Base-by-base conservation (phyloP, 2,329 filamentous ascomycete genomes). In the Rhinocladiella similis region DNA sequence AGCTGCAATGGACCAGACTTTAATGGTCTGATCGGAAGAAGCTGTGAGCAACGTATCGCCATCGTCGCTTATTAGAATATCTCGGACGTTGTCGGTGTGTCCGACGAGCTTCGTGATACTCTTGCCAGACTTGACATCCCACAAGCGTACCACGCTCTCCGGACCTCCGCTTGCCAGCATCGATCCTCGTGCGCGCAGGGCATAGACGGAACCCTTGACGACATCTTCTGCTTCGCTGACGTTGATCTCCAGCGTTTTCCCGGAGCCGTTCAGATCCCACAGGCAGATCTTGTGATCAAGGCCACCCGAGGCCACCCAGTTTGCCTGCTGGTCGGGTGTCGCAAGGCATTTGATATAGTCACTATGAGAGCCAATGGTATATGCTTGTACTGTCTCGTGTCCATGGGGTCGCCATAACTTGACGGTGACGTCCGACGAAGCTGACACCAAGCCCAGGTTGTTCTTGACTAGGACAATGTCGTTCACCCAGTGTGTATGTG, bases 301-400 rank as follows among this genome's bases (percentile, higher is more conserved):
- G 1, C 93, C 94, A 43, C 92, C 94, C 1, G 93, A 96, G 4
- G 92, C 94, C 16, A 97, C 88, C 93, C 93, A 99, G 66, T 87
- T 86, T 53, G 85, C 83, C 39, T 84, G 79, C 41, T 80, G 75
- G 64, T 83, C 80, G 42, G 93, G 90, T 6, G 90, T 89, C 16
- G 92, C 90, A 36, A 99, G 82, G 65, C 91, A 92, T 75, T 97
- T 99, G 69, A 96, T 92, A 70, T 97, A 99, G 78, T 99, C 94
- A 67, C 87, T 88, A 73, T 99, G 94, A 67, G 93, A 86, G 62
- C 94, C 94, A 68, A 99, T 93, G 41, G 90, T 91, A 62, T 84
- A 82, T 20, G 76, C 75, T 47, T 84, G 83, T 54, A 83, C 77
- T 46, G 83, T 83, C 14, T 74, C 72, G 20, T 80, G 76, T 5